Evolutionary conservation across 116 monocot genomes (phyloP), one percentile per base, ranked within the genome.

Genomic region (Dioscorea cayenensis): DNA sequence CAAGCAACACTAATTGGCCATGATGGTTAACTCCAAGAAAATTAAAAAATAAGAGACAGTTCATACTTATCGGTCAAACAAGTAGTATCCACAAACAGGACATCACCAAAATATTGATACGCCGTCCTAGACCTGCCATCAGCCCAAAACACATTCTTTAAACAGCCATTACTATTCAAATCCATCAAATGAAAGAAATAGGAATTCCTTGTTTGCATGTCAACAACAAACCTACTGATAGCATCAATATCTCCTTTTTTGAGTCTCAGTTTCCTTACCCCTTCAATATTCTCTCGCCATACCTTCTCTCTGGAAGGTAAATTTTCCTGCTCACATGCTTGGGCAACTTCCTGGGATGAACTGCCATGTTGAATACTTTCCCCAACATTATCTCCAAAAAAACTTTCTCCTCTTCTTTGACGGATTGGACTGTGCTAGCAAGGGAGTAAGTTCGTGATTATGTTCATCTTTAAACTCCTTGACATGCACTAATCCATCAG

Each of bases 121-220:
- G 55, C 55, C 16, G 18, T 52, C 52, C 52, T 52, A 52, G 52
- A 52, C 52, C 52, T 52, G 52, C 52, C 52, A 52, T 52, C 52
- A 52, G 52, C 52, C 55, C 55, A 55, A 55, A 55, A 55, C 55
- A 55, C 55, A 55, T n/a, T 55, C 55, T 55, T 55, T n/a, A 55
- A 55, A 16, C n/a, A 55, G n/a, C 55, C 55, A n/a, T 55, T 55
- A 16, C n/a, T n/a, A 55, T 55, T 55, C 55, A 55, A 55, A 55
- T 55, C 55, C 55, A 55, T 55, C 55, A 55, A 55, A 55, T 55
- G 55, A 19, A 55, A n/a, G 55, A 55, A 55, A 16, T 19, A n/a
- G 16, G 16, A 55, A 55, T 55, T 55, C 55, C 17, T 55, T 16
- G 55, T 55, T 55, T 55, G 55, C 55, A 55, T 55, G 55, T 19